Base-by-base conservation (phyloP, 169 alveolate species). In the Theileria annulata region DNA sequence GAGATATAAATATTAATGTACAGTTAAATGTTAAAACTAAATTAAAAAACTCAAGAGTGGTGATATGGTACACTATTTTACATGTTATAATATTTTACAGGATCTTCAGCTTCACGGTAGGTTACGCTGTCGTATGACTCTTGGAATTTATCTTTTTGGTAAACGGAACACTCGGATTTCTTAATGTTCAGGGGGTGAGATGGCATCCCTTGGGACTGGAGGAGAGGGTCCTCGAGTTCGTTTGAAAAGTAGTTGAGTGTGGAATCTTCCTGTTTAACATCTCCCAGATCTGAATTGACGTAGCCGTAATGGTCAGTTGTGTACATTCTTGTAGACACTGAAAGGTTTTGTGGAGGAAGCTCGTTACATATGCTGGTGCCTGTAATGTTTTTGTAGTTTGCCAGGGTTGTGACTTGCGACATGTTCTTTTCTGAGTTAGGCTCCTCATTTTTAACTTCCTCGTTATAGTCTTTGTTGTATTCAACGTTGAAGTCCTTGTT, bases 301-400 rank as follows among this genome's bases (percentile, higher is more conserved):
- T 71, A 71, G 77, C 70, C 70, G 59, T 71, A 71, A 48, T 71
- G 79, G 54, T 71, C 79, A 1, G 17, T 58, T 2, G 79, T 56
- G 79, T 71, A 71, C 68, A 71, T 42, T 9, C 79, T 1, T 3
- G 79, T 71, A 2, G 79, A 71, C 2, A 71, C 59, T 33, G 79
- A 71, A 17, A 56, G 78, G 71, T 71, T 71, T 8, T 51, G 77
- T 3, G 58, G 64, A 23, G 58, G 68, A 1, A 71, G 30, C 62
- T 68, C 63, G 2, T 2, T 13, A 33, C 37, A 12, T 17, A 60
- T 13, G 35, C 19, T n/a, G 9, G 69, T 12, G 35, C 69, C 31
- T 9, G 69, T 23, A 3, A 60, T 13, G 37, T 23, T 60, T 9
- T 60, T 60, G 37, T 60, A 60, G 35, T 60, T 60, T 2, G 69